These are phyloP conservation scores for Macrophomina pseudophaseolina DNA, from an alignment of 2,329 filamentous ascomycete species.

Conservation along the genomic window DNA sequence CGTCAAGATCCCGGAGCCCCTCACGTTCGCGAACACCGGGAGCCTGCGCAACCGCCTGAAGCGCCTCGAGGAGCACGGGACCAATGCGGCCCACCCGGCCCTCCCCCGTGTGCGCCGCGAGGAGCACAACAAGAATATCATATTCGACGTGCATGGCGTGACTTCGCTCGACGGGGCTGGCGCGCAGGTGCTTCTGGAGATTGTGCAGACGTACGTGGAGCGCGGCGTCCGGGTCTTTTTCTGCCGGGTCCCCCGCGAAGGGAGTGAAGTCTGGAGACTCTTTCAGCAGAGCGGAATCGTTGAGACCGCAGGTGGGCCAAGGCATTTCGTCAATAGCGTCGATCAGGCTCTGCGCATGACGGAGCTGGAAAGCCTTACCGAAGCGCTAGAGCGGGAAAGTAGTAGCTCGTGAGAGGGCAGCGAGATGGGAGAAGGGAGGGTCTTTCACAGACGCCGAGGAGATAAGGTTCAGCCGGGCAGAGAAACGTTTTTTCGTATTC, in stretches of 20 bases:
- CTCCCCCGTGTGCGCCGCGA: slow-evolving; percentile 76
- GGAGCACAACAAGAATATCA: slow-evolving; percentile 88
- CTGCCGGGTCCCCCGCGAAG: slow-evolving; percentile 58
- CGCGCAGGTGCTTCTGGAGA: slow-evolving; percentile 88
- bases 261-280: slow-evolving; percentile 68
- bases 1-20: slow-evolving; percentile 94
- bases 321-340: slow-evolving; percentile 81
- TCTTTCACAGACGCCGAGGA: neutral
- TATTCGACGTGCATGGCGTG: slow-evolving; percentile 98
- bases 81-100: slow-evolving; percentile 80
- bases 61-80: slow-evolving; percentile 89
- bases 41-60: slow-evolving; percentile 83
- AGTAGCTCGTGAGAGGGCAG: neutral
- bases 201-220: slow-evolving; percentile 79
- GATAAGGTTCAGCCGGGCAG: neutral
- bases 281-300: slow-evolving; percentile 85
- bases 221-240: slow-evolving; percentile 80
- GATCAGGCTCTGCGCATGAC: slow-evolving; percentile 82
- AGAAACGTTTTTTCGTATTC: neutral
- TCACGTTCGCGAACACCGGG: slow-evolving; percentile 97
- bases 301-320: slow-evolving; percentile 75
- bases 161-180: slow-evolving; percentile 93
- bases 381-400: neutral
- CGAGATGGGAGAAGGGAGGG: neutral
- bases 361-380: slow-evolving; percentile 67